phyloP scores from a whole-genome alignment of 1,284 basidiomycete species.

The Pisolithus thermaeus region DNA sequence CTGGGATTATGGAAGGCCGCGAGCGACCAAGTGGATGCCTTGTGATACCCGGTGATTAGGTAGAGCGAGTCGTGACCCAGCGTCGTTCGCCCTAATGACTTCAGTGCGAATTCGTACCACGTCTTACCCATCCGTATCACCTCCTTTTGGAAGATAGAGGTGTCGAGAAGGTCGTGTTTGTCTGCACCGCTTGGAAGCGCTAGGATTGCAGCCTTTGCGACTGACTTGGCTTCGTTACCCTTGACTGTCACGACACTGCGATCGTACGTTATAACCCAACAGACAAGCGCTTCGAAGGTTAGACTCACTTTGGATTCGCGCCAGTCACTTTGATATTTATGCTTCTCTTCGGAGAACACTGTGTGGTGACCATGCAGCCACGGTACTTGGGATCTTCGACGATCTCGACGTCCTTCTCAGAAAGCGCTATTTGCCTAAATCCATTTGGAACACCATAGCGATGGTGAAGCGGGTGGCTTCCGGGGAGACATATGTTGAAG shows the following conservation, averaged over 20 bases:
- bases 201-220: constrained; percentile 21
- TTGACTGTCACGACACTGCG: background rate
- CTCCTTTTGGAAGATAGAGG: constrained; percentile 11
- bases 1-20: constrained; percentile 16
- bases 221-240: constrained; percentile 10
- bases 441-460: constrained; percentile 15
- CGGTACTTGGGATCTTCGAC: constrained; percentile 6
- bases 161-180: constrained; percentile 13
- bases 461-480: constrained; percentile 12
- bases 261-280: background rate
- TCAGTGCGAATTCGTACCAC: constrained; percentile 24
- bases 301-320: background rate
- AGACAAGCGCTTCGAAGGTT: background rate
- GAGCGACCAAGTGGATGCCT: constrained; percentile 18
- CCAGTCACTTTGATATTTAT: background rate
- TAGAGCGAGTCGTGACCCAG: constrained; percentile 19
- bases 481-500: constrained; percentile 28
- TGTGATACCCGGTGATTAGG: constrained; percentile 23
- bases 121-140: constrained; percentile 14
- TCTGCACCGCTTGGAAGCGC: constrained; percentile 24
- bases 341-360: constrained; percentile 10
- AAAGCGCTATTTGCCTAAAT: constrained; percentile 14
- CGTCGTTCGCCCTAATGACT: constrained; percentile 16
- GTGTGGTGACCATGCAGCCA: constrained; percentile 10
- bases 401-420: constrained; percentile 13